Evolutionary conservation across 345 rosid genomes (phyloP).

Genomic region (Eucalyptus cloeziana): DNA sequence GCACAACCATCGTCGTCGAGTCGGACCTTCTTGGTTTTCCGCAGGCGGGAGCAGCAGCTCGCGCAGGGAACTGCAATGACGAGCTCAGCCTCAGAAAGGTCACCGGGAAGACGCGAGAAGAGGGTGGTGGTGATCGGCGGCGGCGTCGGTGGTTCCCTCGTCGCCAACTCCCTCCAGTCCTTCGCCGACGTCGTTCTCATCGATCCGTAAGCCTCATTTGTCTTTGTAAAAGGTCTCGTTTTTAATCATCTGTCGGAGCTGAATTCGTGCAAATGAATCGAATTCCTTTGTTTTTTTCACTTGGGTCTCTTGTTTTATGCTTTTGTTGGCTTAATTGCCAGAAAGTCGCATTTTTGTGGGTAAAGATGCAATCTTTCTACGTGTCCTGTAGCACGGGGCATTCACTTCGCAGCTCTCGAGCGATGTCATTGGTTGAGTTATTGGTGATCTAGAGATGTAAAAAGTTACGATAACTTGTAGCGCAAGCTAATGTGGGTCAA

Average conservation of each 20-base stretch:
- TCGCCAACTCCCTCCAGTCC: constrained; percentile 26
- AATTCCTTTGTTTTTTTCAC: background rate
- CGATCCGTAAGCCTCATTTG: constrained; percentile 17
- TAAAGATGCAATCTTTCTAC: background rate
- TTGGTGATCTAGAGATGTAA: background rate
- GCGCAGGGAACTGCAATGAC: background rate
- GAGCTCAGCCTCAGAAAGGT: background rate
- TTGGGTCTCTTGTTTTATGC: background rate
- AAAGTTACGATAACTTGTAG: background rate
- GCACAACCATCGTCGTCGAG: background rate
- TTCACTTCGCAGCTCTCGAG: background rate
- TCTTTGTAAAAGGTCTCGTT: background rate
- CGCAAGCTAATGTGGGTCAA: background rate
- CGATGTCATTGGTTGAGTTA: background rate
- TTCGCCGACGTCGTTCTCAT: constrained; percentile 22
- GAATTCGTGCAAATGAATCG: background rate
- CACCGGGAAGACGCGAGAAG: background rate
- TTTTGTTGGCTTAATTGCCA: background rate
- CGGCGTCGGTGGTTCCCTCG: constrained; percentile 26
- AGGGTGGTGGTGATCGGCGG: constrained; percentile 36
- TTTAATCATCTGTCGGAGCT: background rate
- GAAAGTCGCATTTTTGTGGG: background rate
- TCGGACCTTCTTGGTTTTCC: background rate
- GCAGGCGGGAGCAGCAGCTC: background rate
- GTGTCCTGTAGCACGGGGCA: background rate